Evolutionary conservation across 805 yeast species (phyloP).

Genomic region (Priceomyces castillae): DNA sequence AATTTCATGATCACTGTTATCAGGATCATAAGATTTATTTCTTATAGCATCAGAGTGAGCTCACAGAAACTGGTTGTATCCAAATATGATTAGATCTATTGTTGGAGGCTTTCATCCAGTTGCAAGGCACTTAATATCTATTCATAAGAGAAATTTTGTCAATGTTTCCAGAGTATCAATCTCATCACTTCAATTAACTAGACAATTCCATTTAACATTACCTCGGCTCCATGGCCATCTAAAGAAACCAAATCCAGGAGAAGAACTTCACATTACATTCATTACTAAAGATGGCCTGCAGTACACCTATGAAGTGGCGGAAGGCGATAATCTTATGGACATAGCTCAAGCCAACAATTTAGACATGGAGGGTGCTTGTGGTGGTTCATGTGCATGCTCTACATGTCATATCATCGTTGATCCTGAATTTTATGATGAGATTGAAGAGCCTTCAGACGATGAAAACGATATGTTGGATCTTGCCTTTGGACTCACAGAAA

Average conservation of each 20-base stretch:
- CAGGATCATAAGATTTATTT: background rate
- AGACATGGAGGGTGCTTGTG: constrained; percentile 98
- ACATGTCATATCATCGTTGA: constrained; percentile 97
- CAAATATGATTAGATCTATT: background rate
- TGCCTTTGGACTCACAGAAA: constrained; percentile 96
- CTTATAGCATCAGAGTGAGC: background rate
- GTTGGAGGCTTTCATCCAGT: background rate
- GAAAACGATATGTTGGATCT: constrained; percentile 98
- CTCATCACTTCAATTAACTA: background rate
- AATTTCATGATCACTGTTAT: background rate
- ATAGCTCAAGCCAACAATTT: constrained; percentile 91
- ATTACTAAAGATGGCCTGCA: constrained; percentile 90
- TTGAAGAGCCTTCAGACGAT: constrained; percentile 96
- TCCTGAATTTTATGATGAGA: constrained; percentile 85
- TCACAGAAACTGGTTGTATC: background rate
- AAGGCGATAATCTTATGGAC: constrained; percentile 88
- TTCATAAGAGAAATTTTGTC: background rate
- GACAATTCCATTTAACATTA: constrained; percentile 20
- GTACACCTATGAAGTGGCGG: constrained; percentile 77
- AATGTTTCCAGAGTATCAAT: background rate
- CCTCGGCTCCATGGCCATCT: constrained; percentile 70
- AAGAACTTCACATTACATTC: constrained; percentile 78
- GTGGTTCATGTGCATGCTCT: constrained; percentile 98
- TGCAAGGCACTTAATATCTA: background rate
- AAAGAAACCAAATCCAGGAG: constrained; percentile 89